Base-by-base conservation (phyloP, 352 stramenopile species). In the Plasmopara viticola region DNA sequence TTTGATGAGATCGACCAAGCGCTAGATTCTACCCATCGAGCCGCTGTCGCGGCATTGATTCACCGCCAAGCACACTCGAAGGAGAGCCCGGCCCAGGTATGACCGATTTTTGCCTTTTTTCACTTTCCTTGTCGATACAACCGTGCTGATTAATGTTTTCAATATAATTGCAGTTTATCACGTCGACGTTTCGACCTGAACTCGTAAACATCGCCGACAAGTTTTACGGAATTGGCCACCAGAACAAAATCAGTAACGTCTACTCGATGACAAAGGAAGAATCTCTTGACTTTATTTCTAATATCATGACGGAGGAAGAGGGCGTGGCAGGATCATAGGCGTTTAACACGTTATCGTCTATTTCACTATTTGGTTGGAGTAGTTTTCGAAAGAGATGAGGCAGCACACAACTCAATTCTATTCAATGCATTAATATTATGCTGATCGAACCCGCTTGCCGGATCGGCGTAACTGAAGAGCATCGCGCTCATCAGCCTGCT, bases 1-100 rank as follows among this genome's bases (percentile, higher is more conserved):
- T 99, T 99, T 67, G 97, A 99, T 68, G 97, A 99, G 62, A 96
- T 99, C 42, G 97, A 99, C 62, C 94, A 98, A 74, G 97, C 97
- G 14, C 72, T 99, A n/a, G 97, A 99, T 71, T 95, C 92, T n/a
- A 98, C 92, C 17, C 96, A 99, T 63, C 90, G 97, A 60, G 86
- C 93, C 44, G 85, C 95, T 29, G 95, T 99, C 4, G 97, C 97
- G 6, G 80, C 86, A 6, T 62, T 99, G 41, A 98, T 99, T 60
- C 85, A 98, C 58, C 82, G 88, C 1, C 97, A 99, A 79, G 90
- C 95, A 6, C 74, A 98, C 53, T 95, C 85, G 13, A 79, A 87
- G 14, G 90, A 98, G 9, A 98, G 93, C 65, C 85, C 95, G 9
- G 96, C 95, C n/a, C 97, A 99, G 82, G 84, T 94, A 34, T 9